Conservation (phyloP, 2,329 filamentous ascomycete species). For the Arthrobotrys musiformis region DNA sequence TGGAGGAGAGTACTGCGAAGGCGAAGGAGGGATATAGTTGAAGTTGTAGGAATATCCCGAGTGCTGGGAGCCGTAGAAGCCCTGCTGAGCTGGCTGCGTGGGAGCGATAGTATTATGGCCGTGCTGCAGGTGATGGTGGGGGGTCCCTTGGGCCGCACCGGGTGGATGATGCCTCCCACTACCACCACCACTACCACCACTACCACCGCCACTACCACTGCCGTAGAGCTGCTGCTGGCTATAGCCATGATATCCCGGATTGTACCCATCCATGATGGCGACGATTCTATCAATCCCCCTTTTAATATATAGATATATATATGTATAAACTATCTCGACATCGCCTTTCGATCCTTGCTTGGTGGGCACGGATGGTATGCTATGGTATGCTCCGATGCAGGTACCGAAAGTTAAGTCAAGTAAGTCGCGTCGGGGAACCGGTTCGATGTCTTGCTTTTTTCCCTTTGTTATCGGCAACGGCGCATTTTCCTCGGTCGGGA, state of each 20-base stretch:
- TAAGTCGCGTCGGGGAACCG: background rate
- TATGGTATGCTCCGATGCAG: background rate
- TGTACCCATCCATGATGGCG: slow-evolving; percentile 45
- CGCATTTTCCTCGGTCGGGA: background rate
- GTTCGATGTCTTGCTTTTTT: background rate
- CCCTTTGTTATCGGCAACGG: slow-evolving; percentile 28
- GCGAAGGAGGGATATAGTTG: slow-evolving; percentile 45
- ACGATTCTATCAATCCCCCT: slow-evolving; percentile 6
- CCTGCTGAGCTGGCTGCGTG: slow-evolving; percentile 6
- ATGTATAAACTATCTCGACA: background rate
- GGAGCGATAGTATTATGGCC: background rate
- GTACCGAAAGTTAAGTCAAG: background rate
- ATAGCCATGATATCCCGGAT: slow-evolving; percentile 34
- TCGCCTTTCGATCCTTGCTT: no score
- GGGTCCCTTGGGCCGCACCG: background rate
- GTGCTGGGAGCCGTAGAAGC: slow-evolving; percentile 43
- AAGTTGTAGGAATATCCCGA: slow-evolving; percentile 48
- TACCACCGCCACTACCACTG: slow-evolving; percentile 2
- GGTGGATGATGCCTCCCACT: background rate
- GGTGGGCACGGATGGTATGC: no score
- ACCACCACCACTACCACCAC: background rate
- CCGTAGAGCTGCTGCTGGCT: slow-evolving; percentile 6
- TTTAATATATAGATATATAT: no score
- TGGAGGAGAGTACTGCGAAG: background rate
- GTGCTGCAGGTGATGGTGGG: slow-evolving; percentile 12